phyloP scores from a whole-genome alignment of 495 filamentous ascomycete genomes.

The Tuber indicum region DNA sequence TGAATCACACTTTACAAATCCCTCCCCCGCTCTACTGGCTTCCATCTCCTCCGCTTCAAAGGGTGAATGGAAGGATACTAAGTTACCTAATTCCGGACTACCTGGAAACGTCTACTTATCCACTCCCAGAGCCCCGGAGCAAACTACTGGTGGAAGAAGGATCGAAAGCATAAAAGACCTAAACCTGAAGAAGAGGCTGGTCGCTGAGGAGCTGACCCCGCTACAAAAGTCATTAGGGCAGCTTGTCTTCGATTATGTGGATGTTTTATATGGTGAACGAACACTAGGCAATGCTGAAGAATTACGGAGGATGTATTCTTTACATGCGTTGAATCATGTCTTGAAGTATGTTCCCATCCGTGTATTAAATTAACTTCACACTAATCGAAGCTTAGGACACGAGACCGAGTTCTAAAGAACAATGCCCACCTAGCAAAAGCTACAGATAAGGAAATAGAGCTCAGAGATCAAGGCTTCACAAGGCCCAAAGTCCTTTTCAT shows the following conservation, averaged over 20 bases:
- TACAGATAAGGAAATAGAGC: constrained; percentile 60
- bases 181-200: constrained; percentile 58
- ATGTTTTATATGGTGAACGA: constrained; percentile 70
- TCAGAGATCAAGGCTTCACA: constrained; percentile 92
- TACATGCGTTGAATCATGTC: constrained; percentile 84
- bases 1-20: constrained; percentile 65
- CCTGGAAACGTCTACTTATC: constrained; percentile 43
- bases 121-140: constrained; percentile 10
- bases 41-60: constrained; percentile 50
- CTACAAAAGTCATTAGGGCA: constrained; percentile 48
- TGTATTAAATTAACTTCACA: background rate
- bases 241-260: constrained; percentile 68
- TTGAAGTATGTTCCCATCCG: constrained; percentile 55
- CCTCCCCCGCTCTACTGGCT: constrained; percentile 54
- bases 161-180: constrained; percentile 43
- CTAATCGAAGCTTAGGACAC: constrained; percentile 52
- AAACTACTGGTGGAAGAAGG: constrained; percentile 21
- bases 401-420: constrained; percentile 86
- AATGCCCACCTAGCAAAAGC: constrained; percentile 59
- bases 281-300: constrained; percentile 57
- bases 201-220: constrained; percentile 33
- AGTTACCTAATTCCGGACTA: constrained; percentile 43
- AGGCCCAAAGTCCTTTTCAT: constrained; percentile 87
- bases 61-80: constrained; percentile 56
- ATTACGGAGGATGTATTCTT: constrained; percentile 63